Evolutionary conservation across 805 yeast genomes (phyloP), one percentile per base, ranked within the genome.

Genomic region (Clavispora phyllophila): DNA sequence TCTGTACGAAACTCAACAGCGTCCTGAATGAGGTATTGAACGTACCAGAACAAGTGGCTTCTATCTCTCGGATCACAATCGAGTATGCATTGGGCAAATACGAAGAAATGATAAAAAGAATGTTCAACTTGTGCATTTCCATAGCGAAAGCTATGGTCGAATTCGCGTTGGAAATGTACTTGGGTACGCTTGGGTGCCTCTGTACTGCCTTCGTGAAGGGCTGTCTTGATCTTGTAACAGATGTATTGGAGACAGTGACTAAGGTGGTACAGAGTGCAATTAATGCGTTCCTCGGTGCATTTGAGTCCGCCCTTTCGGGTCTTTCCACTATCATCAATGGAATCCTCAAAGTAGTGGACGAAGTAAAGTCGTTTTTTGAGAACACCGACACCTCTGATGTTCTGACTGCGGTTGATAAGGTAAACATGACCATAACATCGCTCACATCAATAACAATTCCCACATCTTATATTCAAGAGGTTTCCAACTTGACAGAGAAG

Each of bases 141-240:
- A 36, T 46, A 17, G 45, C 43, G 19, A 46, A 40, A 22, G 42
- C 48, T 14, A 19, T 52, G 9, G 32, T 52, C 6, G 19, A 37
- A 13, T 45, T 52, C 33, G 38, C 44, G 20, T 20, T 52, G 20
- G 88, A 89, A 25, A 53, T 91, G 49, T 76, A 84, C 37, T 61
- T 89, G 2, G 98, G 97, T 0, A 93, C 98, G 0, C 87, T 87
- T 61, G 82, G 84, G 0, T 93, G 99, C 61, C 67, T 93, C 12
- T 59, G 88, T 12, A 78, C 85, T 0, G 82, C 93, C 5, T 78
- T 89, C 0, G 69, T 90, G 6, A 82, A 79, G 53, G 87, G 90
- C 3, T 75, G 86, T 0, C 83, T 82, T 1, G 80, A 79, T 50
- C 78, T 81, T 24, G 38, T 47, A 2, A 41, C 51, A 2, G 53